phyloP scores from a whole-genome alignment of 495 filamentous ascomycete species.

The Aspergillus ostianus region DNA sequence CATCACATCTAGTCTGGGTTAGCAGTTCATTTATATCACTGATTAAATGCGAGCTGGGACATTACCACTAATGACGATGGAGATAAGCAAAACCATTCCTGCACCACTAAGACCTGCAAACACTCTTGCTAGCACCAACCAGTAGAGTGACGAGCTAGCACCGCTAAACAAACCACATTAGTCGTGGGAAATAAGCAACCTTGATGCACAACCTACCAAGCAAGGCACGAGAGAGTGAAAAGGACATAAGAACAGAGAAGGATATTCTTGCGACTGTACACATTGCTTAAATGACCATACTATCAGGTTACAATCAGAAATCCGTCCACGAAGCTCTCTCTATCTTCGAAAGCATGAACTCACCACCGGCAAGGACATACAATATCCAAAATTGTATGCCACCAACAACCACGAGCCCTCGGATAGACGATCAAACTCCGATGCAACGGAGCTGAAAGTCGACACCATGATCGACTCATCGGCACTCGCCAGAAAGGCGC shows the following conservation, averaged over 20 bases:
- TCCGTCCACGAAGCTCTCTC: not conserved
- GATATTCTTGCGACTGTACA: slow-evolving; percentile 29
- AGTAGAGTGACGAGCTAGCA: slow-evolving; percentile 19
- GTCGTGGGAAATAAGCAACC: not conserved
- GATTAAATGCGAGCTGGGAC: not conserved
- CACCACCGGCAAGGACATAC: slow-evolving; percentile 35
- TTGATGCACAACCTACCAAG: slow-evolving; percentile 26
- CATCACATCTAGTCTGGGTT: slow-evolving; percentile 22
- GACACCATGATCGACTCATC: slow-evolving; percentile 36
- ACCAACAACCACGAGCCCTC: slow-evolving; percentile 34
- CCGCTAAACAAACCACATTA: slow-evolving; percentile 15
- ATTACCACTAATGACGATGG: slow-evolving; percentile 28
- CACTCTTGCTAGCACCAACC: slow-evolving; percentile 24
- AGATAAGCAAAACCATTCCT: slow-evolving; percentile 27
- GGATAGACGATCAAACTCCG: slow-evolving; percentile 27
- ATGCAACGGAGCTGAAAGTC: slow-evolving; percentile 33
- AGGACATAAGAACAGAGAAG: slow-evolving; percentile 30
- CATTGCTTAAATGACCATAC: slow-evolving; percentile 31
- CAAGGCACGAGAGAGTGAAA: slow-evolving; percentile 31
- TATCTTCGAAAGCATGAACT: slow-evolving; percentile 2
- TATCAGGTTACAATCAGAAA: slow-evolving; percentile 7
- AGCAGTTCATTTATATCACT: not conserved
- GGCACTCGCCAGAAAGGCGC: slow-evolving; percentile 32
- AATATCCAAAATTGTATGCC: slow-evolving; percentile 35
- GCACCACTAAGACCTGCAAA: slow-evolving; percentile 29